Evolutionary conservation across 192 early-diverging fungal genomes (phyloP).

Genomic region (Backusella circina): DNA sequence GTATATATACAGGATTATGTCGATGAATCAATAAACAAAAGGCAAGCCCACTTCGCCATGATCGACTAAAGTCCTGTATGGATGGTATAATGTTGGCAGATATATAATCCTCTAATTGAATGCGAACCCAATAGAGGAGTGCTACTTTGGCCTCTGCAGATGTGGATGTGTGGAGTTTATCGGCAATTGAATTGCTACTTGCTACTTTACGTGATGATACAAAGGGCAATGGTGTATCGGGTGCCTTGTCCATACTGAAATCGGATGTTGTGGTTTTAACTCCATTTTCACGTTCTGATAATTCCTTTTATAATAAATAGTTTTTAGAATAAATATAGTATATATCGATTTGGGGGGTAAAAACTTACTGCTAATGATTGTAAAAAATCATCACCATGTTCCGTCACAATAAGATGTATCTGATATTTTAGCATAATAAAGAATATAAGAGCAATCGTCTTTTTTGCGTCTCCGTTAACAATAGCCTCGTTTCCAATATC

Average conservation of each 20-base stretch:
- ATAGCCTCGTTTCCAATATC: slow-evolving; percentile 82
- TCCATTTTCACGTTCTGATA: slow-evolving; percentile 9
- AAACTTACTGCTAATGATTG: slow-evolving; percentile 35
- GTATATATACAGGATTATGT: slow-evolving; percentile 39
- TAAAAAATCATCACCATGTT: slow-evolving; percentile 27
- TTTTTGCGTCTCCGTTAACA: slow-evolving; percentile 73
- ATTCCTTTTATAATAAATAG: too few relatives aligned
- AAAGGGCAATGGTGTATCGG: neutral
- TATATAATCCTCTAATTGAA: slow-evolving; percentile 46
- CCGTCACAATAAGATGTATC: slow-evolving; percentile 42
- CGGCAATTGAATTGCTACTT: neutral
- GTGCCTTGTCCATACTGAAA: neutral
- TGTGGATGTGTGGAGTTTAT: slow-evolving; percentile 5
- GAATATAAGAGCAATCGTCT: slow-evolving; percentile 51
- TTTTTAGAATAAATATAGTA: too few relatives aligned
- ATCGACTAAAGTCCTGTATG: slow-evolving; percentile 47
- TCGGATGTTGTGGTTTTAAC: neutral
- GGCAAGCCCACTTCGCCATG: slow-evolving; percentile 48
- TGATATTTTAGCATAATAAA: slow-evolving; percentile 56
- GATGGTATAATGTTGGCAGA: slow-evolving; percentile 43
- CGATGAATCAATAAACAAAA: slow-evolving; percentile 48
- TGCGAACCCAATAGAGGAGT: slow-evolving; percentile 46
- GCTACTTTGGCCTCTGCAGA: slow-evolving; percentile 45
- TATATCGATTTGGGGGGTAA: neutral
- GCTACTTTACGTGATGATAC: neutral